phyloP scores from a whole-genome alignment of 352 stramenopile species.

The Pythium sukuiense region DNA sequence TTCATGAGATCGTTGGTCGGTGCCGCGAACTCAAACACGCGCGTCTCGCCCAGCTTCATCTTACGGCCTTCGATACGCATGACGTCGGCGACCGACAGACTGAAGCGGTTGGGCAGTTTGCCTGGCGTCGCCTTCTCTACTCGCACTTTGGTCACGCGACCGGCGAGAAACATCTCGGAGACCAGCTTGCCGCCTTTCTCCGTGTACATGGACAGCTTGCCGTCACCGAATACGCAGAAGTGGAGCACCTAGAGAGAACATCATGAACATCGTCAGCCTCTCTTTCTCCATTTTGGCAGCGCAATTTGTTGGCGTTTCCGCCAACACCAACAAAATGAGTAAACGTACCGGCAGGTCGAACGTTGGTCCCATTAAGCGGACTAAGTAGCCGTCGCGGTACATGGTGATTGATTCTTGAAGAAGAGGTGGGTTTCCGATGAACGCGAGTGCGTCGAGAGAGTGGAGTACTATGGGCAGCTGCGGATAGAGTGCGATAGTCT shows the following conservation, averaged over 20 bases:
- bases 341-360: slow-evolving; percentile 57
- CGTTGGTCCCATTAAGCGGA: slow-evolving; percentile 50
- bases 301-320: not conserved
- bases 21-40: slow-evolving; percentile 66
- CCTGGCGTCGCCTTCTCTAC: slow-evolving; percentile 61
- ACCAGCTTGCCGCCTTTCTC: slow-evolving; percentile 72
- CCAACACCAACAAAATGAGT: slow-evolving; percentile 9
- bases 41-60: slow-evolving; percentile 74
- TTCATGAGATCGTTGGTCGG: slow-evolving; percentile 80
- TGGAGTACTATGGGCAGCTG: too few relatives aligned
- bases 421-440: not conserved
- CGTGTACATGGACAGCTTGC: slow-evolving; percentile 68
- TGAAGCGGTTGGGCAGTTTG: slow-evolving; percentile 79
- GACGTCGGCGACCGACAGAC: slow-evolving; percentile 62
- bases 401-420: slow-evolving; percentile 30
- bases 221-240: slow-evolving; percentile 80
- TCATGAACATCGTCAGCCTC: not conserved
- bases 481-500: not conserved
- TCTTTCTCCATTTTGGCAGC: not conserved
- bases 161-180: slow-evolving; percentile 61
- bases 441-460: not conserved
- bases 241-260: slow-evolving; percentile 42
- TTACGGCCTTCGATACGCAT: slow-evolving; percentile 72
- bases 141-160: slow-evolving; percentile 74
- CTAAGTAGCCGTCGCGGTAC: slow-evolving; percentile 81